Conservation (phyloP, 2,329 filamentous ascomycete species). For the Exophiala aquamarina region DNA sequence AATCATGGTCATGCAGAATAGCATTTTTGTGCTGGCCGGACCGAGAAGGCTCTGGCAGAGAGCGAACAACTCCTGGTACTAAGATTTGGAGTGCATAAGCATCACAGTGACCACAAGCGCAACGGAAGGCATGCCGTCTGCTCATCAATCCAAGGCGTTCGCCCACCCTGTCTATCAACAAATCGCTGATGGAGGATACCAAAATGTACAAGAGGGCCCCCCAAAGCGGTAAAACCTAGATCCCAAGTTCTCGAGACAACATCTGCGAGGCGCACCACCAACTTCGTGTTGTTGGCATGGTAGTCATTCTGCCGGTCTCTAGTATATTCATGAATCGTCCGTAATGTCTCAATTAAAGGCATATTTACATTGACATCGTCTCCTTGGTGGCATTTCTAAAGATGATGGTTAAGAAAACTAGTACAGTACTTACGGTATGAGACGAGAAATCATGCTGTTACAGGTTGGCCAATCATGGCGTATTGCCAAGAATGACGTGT, state of each 20-base stretch:
- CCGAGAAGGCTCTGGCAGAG: conserved; percentile 67
- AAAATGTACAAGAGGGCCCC: conserved; percentile 69
- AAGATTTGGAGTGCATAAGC: neutral
- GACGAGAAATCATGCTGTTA: too few relatives aligned
- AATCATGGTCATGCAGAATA: conserved; percentile 66
- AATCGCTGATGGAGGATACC: conserved; percentile 65
- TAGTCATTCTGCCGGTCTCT: conserved; percentile 6
- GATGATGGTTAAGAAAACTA: too few relatives aligned
- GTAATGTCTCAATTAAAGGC: conserved; percentile 1
- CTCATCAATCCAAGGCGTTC: conserved; percentile 66
- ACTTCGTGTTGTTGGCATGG: conserved; percentile 30
- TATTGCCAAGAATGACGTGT: too few relatives aligned
- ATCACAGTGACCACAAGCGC: neutral
- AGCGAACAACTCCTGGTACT: conserved; percentile 73
- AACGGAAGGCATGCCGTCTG: conserved; percentile 57
- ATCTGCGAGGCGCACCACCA: conserved; percentile 33
- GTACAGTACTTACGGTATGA: too few relatives aligned
- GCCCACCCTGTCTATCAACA: conserved; percentile 47
- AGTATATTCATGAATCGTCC: conserved; percentile 5
- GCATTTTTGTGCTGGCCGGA: conserved; percentile 69
- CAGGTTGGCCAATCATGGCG: too few relatives aligned
- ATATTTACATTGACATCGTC: conserved; percentile 5
- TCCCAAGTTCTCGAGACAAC: conserved; percentile 53
- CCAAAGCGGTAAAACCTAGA: conserved; percentile 65
- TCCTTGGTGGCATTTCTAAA: too few relatives aligned